phyloP scores from a whole-genome alignment of 2,329 filamentous ascomycete species.

The Aaosphaeria arxii region DNA sequence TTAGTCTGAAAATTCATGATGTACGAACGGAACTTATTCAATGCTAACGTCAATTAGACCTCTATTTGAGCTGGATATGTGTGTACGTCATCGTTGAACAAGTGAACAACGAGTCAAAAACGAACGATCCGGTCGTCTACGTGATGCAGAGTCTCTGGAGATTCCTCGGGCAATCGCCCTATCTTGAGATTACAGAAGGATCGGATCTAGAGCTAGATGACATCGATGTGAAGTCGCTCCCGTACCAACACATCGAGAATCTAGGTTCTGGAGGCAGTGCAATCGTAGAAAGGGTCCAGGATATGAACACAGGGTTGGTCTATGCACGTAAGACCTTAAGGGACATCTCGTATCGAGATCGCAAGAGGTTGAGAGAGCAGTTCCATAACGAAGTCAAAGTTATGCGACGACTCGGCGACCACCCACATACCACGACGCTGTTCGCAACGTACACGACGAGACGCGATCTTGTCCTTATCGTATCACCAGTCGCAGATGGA shows the following conservation, averaged over 20 bases:
- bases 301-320: not conserved
- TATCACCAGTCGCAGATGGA: conserved; percentile 13
- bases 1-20: too few relatives aligned
- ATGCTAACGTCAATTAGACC: too few relatives aligned
- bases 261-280: conserved; percentile 3
- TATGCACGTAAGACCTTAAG: conserved; percentile 1
- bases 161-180: too few relatives aligned
- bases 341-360: too few relatives aligned
- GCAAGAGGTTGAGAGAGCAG: not conserved
- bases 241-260: not conserved
- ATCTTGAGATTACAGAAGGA: too few relatives aligned
- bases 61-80: too few relatives aligned
- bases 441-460: conserved; percentile 6
- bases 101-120: too few relatives aligned
- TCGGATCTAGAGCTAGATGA: too few relatives aligned
- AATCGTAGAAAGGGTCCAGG: conserved; percentile 1
- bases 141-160: too few relatives aligned
- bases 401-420: conserved; percentile 1
- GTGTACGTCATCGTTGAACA: too few relatives aligned
- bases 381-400: conserved; percentile 6
- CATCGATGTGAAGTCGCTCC: not conserved
- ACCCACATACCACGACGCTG: conserved; percentile 7
- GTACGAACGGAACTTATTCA: too few relatives aligned
- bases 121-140: too few relatives aligned
- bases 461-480: conserved; percentile 6